Conservation (phyloP, 306 rosid species). For the Cucurbita moschata region DNA sequence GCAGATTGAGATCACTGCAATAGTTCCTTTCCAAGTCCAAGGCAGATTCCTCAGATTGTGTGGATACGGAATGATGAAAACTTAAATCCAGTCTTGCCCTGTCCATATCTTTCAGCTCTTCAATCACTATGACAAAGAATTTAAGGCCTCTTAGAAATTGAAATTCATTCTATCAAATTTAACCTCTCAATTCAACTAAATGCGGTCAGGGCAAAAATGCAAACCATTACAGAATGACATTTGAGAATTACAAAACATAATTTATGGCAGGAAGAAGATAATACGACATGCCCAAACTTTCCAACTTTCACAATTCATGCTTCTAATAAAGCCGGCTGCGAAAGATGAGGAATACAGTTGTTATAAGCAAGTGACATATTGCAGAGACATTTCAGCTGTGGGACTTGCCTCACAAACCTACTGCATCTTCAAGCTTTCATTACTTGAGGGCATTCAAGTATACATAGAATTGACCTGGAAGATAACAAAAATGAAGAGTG, state of each 20-base stretch:
- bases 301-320: background rate
- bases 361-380: background rate
- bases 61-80: slow-evolving; percentile 60
- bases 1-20: slow-evolving; percentile 40
- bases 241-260: background rate
- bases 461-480: background rate
- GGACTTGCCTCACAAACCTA: background rate
- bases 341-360: background rate
- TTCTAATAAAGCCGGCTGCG: background rate
- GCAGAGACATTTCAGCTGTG: background rate
- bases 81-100: slow-evolving; percentile 41
- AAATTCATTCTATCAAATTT: background rate
- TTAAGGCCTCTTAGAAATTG: slow-evolving; percentile 7
- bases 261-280: background rate
- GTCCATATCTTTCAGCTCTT: slow-evolving; percentile 62
- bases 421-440: background rate
- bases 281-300: background rate
- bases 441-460: background rate
- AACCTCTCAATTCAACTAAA: background rate
- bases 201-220: background rate
- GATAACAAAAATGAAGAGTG: background rate
- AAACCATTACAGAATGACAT: background rate
- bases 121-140: slow-evolving; percentile 17
- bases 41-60: slow-evolving; percentile 79
- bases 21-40: slow-evolving; percentile 68